A percentile compares a stretch with the other conserved stretches of the same genome.
Conservation (phyloP, 2,329 filamentous ascomycete species). For the Sporothrix dimorphospora region DNA sequence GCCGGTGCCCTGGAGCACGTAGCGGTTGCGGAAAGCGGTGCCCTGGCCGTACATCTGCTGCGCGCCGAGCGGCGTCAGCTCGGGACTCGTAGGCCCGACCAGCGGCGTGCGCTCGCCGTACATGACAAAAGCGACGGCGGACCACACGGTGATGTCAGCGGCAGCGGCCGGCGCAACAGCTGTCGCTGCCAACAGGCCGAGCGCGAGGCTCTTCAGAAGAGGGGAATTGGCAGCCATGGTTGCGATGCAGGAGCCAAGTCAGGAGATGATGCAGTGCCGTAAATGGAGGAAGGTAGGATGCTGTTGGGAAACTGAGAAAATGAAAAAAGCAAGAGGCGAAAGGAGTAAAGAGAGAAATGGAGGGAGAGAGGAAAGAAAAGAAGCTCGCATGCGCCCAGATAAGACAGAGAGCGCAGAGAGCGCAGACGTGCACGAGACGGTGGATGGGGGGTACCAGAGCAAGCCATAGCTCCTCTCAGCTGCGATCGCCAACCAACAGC, state of each 20-base stretch:
- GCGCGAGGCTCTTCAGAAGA: neutral
- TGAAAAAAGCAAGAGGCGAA: neutral
- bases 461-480: slow-evolving; percentile 6
- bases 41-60: slow-evolving; percentile 57
- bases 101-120: slow-evolving; percentile 59
- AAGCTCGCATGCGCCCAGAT: neutral
- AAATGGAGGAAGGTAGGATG: neutral
- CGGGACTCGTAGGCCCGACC: slow-evolving; percentile 37
- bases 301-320: neutral
- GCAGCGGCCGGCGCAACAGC: neutral
- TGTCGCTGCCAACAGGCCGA: neutral
- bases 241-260: neutral
- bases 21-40: slow-evolving; percentile 52
- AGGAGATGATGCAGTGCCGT: neutral
- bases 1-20: slow-evolving; percentile 42
- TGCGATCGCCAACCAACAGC: neutral
- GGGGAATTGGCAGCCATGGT: slow-evolving; percentile 12
- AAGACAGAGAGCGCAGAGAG: neutral
- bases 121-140: slow-evolving; percentile 52
- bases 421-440: neutral
- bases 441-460: neutral
- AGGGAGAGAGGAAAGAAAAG: neutral
- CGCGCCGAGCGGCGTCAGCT: slow-evolving; percentile 57
- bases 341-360: neutral
- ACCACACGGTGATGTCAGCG: slow-evolving; percentile 50